Conservation (phyloP, 176 grass and related monocot genomes). For the Phoenix dactylifera region DNA sequence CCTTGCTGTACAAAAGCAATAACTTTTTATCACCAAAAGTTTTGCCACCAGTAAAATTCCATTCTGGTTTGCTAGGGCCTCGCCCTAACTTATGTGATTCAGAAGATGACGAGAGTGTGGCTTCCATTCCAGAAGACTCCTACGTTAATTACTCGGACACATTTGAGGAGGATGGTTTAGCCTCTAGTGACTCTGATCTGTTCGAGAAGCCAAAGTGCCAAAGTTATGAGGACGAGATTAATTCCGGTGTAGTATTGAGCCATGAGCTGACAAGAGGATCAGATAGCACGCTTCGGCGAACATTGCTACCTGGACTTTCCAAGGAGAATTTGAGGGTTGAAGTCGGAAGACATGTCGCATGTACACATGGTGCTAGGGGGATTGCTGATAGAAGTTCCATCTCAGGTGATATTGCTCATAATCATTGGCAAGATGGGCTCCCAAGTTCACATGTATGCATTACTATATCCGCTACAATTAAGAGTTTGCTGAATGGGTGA, state of each 20-base stretch:
- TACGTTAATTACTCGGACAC: conserved; percentile 50
- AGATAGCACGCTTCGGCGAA: conserved; percentile 17
- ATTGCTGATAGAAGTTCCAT: background rate
- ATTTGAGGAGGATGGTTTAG: conserved; percentile 44
- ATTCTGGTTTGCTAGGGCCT: conserved; percentile 36
- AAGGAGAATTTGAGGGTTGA: conserved; percentile 82
- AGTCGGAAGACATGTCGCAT: conserved; percentile 19
- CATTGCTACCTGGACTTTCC: conserved; percentile 41
- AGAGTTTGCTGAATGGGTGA: too few species aligned
- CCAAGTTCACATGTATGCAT: background rate
- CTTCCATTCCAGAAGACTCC: conserved; percentile 43
- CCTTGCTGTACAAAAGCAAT: conserved; percentile 7
- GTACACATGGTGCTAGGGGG: background rate
- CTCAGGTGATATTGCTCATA: background rate
- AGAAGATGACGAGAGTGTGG: conserved; percentile 60
- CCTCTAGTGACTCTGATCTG: conserved; percentile 62
- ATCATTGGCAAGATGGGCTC: background rate
- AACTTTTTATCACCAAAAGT: conserved; percentile 39
- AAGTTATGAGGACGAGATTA: conserved; percentile 40
- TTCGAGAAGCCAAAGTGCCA: conserved; percentile 28
- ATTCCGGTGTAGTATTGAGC: conserved; percentile 28
- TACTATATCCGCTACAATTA: too few species aligned
- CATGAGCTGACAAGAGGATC: conserved; percentile 5
- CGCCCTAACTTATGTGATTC: conserved; percentile 35
- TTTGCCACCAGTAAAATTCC: conserved; percentile 48